These are phyloP conservation scores for Didymella lethalis DNA, from an alignment of 2,329 filamentous ascomycete species.

Conservation along the genomic window DNA sequence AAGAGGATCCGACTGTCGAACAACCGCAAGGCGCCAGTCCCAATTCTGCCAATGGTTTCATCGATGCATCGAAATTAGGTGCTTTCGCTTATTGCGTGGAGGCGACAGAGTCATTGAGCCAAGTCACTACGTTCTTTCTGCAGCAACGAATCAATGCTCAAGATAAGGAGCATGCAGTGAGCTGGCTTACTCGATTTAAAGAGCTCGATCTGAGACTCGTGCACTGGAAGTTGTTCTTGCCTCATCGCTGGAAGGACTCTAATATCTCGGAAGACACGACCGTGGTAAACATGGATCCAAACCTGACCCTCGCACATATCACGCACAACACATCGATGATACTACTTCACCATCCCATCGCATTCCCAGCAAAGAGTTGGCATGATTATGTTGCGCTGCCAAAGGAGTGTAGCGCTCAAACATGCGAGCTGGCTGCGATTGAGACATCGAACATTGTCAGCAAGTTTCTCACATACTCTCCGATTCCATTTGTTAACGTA, in stretches of 20 bases:
- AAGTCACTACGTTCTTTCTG: conserved; percentile 47
- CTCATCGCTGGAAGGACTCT: conserved; percentile 45
- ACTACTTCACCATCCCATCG: conserved; percentile 44
- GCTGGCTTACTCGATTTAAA: conserved; percentile 47
- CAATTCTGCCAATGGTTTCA: conserved; percentile 42
- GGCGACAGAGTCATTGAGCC: conserved; percentile 45
- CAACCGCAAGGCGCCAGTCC: conserved; percentile 39
- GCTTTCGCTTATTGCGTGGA: conserved; percentile 48
- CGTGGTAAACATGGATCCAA: conserved; percentile 46
- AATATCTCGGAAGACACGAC: conserved; percentile 42
- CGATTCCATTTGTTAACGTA: conserved; percentile 45
- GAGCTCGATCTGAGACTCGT: conserved; percentile 46
- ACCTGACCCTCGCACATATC: conserved; percentile 46
- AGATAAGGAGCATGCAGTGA: conserved; percentile 47
- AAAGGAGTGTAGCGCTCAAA: conserved; percentile 45
- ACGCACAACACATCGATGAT: conserved; percentile 50
- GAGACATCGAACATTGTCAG: conserved; percentile 46
- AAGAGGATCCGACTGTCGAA: conserved; percentile 40
- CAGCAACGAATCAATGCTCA: conserved; percentile 47
- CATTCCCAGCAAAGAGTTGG: conserved; percentile 42
- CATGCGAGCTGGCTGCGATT: conserved; percentile 44
- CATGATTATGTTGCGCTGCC: conserved; percentile 44
- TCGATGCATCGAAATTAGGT: conserved; percentile 47
- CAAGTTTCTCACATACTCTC: conserved; percentile 41
- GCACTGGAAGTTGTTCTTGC: conserved; percentile 47